Evolutionary conservation across 306 rosid species (phyloP), one percentile per base, ranked within the genome.

Genomic region (Lathyrus tuberosus): DNA sequence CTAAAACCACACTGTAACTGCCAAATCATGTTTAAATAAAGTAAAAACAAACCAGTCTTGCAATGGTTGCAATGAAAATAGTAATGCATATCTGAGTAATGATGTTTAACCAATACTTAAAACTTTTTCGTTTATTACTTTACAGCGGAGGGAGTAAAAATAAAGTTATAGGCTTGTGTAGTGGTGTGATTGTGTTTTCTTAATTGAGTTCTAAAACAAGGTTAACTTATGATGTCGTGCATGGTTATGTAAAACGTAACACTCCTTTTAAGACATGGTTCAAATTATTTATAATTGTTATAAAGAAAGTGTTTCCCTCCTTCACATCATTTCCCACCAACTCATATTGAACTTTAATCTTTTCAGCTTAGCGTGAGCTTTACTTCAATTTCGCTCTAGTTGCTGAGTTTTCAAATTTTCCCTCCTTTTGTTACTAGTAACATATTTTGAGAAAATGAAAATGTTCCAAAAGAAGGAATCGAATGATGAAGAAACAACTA

Each of bases 381-480:
- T 52, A 47, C 62, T 72, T 51, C 68, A 31, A 30, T 59, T 37
- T 37, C 33, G 28, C 12, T 67, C 4, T 40, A 58, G 33, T 71
- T 8, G 78, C 48, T 18, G 20, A 58, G 44, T 69, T 51, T 67
- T 76, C 78, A 78, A 59, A 64, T 43, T 15, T 42, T 56, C 78
- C 38, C 78, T 46, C 28, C 79, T 78, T 88, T 82, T 67, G 38
- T 33, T 47, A 76, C 69, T n/a, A n/a, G n/a, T n/a, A n/a, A n/a
- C n/a, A n/a, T n/a, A 40, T 78, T 71, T 78, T 77, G 80, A 80
- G 51, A 75, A 77, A 78, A 80, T 28, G 76, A 76, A 75, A 76
- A 84, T 77, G 72, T 83, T 88, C 73, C 68, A 49, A 70, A 73
- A 43, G 18, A 60, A 43, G 75, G 49, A 64, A 58, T 75, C 59